Conservation (phyloP, 345 rosid species). For the Odontarrhena argentea region DNA sequence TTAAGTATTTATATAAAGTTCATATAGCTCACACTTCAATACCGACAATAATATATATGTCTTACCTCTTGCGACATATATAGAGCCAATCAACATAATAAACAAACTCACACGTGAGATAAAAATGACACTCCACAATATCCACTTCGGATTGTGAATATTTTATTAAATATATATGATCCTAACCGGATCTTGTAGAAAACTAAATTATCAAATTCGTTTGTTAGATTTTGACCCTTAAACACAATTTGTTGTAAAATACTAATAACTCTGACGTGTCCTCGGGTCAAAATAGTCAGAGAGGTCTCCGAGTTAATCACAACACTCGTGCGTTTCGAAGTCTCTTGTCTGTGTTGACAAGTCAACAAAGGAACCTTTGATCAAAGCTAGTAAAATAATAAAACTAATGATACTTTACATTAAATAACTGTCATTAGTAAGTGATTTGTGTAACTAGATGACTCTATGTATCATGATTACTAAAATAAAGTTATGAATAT, state of each 20-base stretch:
- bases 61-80: not conserved
- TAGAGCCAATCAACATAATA: constrained; percentile 18
- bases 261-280: constrained; percentile 21
- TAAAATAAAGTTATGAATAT: constrained; percentile 16
- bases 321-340: constrained; percentile 43
- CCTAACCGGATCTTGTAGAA: constrained; percentile 15
- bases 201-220: constrained; percentile 3
- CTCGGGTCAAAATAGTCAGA: constrained; percentile 30
- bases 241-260: constrained; percentile 5
- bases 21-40: not conserved
- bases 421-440: constrained; percentile 27
- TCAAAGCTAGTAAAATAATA: constrained; percentile 22
- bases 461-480: constrained; percentile 12
- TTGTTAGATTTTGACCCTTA: constrained; percentile 34
- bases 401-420: constrained; percentile 25
- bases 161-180: not conserved
- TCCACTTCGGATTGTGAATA: constrained; percentile 10
- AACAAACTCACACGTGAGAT: constrained; percentile 13
- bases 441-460: constrained; percentile 15
- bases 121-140: not conserved
- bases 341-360: constrained; percentile 29
- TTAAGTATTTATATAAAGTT: not conserved
- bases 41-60: not conserved
- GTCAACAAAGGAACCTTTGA: constrained; percentile 41
- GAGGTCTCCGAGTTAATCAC: constrained; percentile 26